Evolutionary conservation across 768 basidiomycete species (phyloP), one percentile per base, ranked within the genome.

Genomic region (Boletus pseudopeckii): DNA sequence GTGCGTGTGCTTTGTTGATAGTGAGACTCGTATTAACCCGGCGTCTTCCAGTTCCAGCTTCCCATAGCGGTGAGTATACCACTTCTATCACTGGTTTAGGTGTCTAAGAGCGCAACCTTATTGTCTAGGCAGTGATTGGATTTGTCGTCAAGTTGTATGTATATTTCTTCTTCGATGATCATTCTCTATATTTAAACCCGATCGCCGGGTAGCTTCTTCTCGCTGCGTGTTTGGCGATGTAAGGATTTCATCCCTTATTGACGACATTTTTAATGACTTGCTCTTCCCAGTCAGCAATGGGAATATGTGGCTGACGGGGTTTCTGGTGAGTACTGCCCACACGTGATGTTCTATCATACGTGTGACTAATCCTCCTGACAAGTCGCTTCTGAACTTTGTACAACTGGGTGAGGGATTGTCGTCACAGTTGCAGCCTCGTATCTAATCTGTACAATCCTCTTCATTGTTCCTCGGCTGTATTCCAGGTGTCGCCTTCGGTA

Each of bases 151-250:
- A 82, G 71, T 64, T 71, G 83, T 84, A 52, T 45, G 80, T 70
- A 11, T 39, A 33, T 30, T 24, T 8, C 28, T 28, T 47, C 34
- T 42, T 24, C 42, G 17, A 5, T 7, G 6, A 24, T n/a, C 14
- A 6, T 55, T 38, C 20, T 18, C 7, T 11, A n/a, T 30, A 20
- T 43, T 47, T 22, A 20, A 13, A 39, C 34, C 34, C 48, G 7
- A 49, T 33, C 22, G 2, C 24, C 45, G 20, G 28, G 17, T 45
- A 85, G 82, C 36, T 74, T 76, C 46, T 85, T 83, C 54, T 74
- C 80, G 1, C 71, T 84, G 68, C 79, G 83, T 15, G 82, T 85
- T 13, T 85, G 82, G 82, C 69, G 82, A 67, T 85, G 83, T 84
- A 66, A 54, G 68, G 11, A 47, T 59, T 71, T 26, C 45, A 64